Base-by-base conservation (phyloP, 2,329 filamentous ascomycete species). In the Arthrobotrys musiformis region DNA sequence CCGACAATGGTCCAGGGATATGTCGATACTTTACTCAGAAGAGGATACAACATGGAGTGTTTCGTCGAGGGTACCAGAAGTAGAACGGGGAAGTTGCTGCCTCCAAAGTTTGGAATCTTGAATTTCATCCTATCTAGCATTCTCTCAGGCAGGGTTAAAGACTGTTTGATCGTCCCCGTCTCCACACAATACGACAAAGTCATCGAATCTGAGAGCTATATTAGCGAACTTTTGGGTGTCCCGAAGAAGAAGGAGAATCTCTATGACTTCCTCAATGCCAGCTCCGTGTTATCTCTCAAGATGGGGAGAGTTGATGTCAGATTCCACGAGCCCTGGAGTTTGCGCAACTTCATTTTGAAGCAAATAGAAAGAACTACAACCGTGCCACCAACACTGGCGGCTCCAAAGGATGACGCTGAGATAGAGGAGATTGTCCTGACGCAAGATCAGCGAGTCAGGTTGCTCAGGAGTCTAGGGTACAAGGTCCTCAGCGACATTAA, bases 161-260 rank as follows among this genome's bases (percentile, higher is more conserved):
- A 99, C 83, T 91, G 93, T 33, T 92, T 97, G 46, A 93, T 99
- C 63, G 97, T 94, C 80, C 95, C 95, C 0, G 95, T 99, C 52
- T 96, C 92, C 83, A 97, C 94, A 0, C 95, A 99, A 82, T 99
- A 99, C 82, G 95, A 99, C 86, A 99, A 98, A 82, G 95, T 99
- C 69, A 96, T 99, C 75, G 95, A 99, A 83, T 97, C 96, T 0
- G 93, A 97, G 83, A 95, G 93, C 4, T 99, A 99, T 82, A 94
- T 98, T 50, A 95, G 90, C 35, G 95, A 99, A 83, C 88, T 99
- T 1, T 87, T 99, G 0, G 95, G 95, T 2, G 91, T 96, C 78
- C 95, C 95, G 0, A 99, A 99, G 84, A 93, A 93, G 81, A 97
- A 97, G 82, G 95, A 99, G 82, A 97, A 97, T 78, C 85, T 99